Conservation (phyloP, 2,329 filamentous ascomycete genomes). For the Akanthomyces muscarius region DNA sequence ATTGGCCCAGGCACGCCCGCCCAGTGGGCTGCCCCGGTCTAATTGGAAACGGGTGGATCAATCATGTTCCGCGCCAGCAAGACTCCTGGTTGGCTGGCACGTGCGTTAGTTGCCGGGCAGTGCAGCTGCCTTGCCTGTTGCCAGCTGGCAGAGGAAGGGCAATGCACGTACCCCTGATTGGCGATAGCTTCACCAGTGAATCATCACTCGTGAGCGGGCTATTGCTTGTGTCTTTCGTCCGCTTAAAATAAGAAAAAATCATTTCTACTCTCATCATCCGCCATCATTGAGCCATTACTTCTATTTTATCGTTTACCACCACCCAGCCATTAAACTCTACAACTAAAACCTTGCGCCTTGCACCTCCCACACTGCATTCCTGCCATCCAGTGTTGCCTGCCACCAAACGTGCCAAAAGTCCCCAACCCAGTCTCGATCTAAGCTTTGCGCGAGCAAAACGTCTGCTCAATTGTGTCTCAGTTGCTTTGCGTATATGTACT, state of each 20-base stretch:
- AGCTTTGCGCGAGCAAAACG: background rate
- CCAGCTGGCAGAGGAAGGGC: background rate
- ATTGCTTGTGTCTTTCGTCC: too few relatives aligned
- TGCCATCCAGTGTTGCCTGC: background rate
- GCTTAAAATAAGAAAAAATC: too few relatives aligned
- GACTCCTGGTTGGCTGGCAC: conserved; percentile 5
- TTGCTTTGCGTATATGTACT: too few relatives aligned
- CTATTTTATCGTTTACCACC: background rate
- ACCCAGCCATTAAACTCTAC: too few relatives aligned
- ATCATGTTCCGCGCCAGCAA: conserved; percentile 13
- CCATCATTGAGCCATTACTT: too few relatives aligned
- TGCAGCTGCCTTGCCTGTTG: background rate
- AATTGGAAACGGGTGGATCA: conserved; percentile 16
- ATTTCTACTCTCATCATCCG: too few relatives aligned
- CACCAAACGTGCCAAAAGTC: background rate
- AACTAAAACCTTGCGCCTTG: background rate
- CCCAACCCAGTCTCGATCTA: background rate
- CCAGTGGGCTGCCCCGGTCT: conserved; percentile 6
- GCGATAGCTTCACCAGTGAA: background rate
- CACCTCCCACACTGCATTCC: background rate
- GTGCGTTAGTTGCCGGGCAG: conserved; percentile 8
- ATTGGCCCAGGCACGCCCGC: conserved; percentile 12
- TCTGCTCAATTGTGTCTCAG: too few relatives aligned
- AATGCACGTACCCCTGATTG: background rate
- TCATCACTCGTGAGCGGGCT: background rate